Conservation (phyloP, 345 rosid genomes). For the Psidium friedrichsthalianum region DNA sequence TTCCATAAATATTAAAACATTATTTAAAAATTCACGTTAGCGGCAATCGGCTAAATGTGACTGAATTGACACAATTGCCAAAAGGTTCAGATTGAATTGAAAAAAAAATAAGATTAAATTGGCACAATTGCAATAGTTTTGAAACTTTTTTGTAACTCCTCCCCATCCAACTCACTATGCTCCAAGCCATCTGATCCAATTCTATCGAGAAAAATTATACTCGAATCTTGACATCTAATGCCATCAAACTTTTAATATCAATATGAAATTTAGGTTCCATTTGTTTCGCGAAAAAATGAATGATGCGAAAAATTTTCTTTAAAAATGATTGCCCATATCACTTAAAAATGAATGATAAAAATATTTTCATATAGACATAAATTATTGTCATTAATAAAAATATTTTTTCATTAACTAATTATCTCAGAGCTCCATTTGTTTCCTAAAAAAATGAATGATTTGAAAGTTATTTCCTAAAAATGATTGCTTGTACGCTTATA, state of each 20-base stretch:
- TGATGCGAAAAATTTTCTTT: neutral
- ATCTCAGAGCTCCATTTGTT: neutral
- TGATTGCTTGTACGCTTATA: neutral
- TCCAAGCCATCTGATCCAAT: neutral
- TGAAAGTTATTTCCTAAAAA: neutral
- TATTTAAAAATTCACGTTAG: too few relatives aligned
- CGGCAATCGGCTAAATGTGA: too few relatives aligned
- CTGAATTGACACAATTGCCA: too few relatives aligned
- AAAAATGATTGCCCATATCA: neutral
- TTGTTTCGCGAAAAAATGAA: neutral
- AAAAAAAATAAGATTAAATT: too few relatives aligned
- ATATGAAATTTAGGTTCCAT: neutral
- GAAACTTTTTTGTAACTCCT: too few relatives aligned
- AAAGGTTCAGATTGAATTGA: too few relatives aligned
- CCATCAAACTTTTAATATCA: neutral
- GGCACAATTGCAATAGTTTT: too few relatives aligned
- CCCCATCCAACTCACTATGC: neutral
- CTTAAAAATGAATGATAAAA: neutral
- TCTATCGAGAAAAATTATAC: neutral
- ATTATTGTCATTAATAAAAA: fast-evolving
- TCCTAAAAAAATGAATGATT: neutral
- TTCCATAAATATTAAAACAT: too few relatives aligned
- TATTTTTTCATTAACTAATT: neutral
- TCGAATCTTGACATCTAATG: neutral
- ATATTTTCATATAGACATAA: neutral